Percentiles rank a stretch among this genome's conserved stretches.
Conservation (phyloP, 2,329 filamentous ascomycete species). For the Capronia coronata region DNA sequence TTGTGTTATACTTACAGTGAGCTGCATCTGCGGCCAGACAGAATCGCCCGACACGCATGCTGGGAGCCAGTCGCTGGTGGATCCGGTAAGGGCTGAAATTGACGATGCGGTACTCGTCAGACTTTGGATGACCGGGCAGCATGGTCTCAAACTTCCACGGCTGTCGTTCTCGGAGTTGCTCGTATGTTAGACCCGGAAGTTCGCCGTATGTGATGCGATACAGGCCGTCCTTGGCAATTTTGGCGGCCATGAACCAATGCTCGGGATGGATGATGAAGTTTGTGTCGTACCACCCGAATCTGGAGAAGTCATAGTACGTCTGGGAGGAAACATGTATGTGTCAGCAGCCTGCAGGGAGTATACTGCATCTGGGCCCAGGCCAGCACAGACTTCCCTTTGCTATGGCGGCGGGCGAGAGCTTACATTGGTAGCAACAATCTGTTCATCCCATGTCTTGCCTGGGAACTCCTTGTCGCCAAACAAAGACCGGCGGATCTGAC, state of each 20-base stretch:
- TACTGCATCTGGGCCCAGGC: background rate
- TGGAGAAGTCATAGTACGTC: conserved; percentile 57
- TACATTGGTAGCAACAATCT: conserved; percentile 27
- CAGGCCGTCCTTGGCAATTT: conserved; percentile 52
- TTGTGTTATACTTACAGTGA: conserved; percentile 35
- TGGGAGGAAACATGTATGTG: conserved; percentile 29
- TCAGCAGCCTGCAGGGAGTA: background rate
- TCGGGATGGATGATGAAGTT: conserved; percentile 57
- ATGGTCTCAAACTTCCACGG: conserved; percentile 52
- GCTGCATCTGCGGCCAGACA: conserved; percentile 57
- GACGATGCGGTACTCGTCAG: conserved; percentile 51
- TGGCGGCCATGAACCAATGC: conserved; percentile 58
- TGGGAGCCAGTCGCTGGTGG: conserved; percentile 54
- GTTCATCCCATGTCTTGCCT: conserved; percentile 23
- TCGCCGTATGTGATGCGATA: conserved; percentile 62
- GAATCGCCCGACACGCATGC: conserved; percentile 53
- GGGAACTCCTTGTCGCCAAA: conserved; percentile 19
- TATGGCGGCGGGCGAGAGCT: background rate
- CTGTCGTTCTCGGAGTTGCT: conserved; percentile 50
- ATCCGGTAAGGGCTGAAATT: conserved; percentile 56
- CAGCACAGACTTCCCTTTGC: background rate
- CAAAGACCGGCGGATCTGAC: conserved; percentile 14
- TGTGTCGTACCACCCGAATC: conserved; percentile 32
- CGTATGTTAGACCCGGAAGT: conserved; percentile 45
- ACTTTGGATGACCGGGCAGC: conserved; percentile 54